Evolutionary conservation across 2,329 filamentous ascomycete species (phyloP), one percentile per base, ranked within the genome.

Genomic region (Ophidiomyces ophidiicola): DNA sequence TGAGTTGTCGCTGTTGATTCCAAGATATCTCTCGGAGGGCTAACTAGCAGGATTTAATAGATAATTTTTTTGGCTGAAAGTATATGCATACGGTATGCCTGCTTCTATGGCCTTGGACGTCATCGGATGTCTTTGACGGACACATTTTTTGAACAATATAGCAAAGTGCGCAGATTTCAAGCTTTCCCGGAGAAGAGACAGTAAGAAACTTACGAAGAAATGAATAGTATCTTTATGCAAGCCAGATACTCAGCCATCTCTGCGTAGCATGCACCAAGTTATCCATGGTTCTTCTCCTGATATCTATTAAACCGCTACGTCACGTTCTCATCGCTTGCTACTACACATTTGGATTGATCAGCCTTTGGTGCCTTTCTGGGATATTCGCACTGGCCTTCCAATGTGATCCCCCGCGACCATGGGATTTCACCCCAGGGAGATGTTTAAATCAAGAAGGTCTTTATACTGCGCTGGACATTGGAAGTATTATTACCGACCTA

Each of bases 401-500:
- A 40, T 53, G 51, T 25, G 44, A 41, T 20, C 20, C 37, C 6
- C 48, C 51, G 1, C 17, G 35, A 17, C 51, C 42, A 2, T 53
- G 50, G 51, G 43, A 41, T 26, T 39, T 47, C 19, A 37, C 42
- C 2, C 30, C 41, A 20, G 43, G 47, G 17, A 47, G 42, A 28
- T 52, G 51, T 26, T 32, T 53, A 19, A 39, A 50, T 34, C 51
- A 44, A 23, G 44, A 44, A 30, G 46, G 46, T 15, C 36, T 53
- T 24, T 46, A 53, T 11, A 33, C 46, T 8, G 46, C 32, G 6
- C 42, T 53, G 29, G 37, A 41, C 17, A 28, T 36, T 15, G 28
- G 45, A 17, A 48, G 49, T 39, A 51, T 52, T 28, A n/a, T 47
- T 1, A 50, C 24, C 10, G 51, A 53, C 29, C 17, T 52, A 4